Base-by-base conservation (phyloP, 352 stramenopile species). In the Globisporangium viniferum region DNA sequence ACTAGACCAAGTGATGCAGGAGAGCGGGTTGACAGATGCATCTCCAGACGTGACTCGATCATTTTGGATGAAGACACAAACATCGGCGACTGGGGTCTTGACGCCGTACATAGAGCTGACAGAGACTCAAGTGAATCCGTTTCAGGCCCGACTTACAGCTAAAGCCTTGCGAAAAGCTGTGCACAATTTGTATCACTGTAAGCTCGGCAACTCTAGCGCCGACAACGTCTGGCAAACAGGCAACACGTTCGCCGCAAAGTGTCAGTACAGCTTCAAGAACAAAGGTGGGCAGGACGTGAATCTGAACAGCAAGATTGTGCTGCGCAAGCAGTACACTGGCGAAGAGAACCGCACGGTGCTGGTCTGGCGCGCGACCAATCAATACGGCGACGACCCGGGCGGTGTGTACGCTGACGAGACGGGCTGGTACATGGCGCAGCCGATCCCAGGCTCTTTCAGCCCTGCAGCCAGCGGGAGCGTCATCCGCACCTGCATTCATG, bases 301-400 rank as follows among this genome's bases (percentile, higher is more conserved):
- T 29, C 15, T 71, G 12, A 66, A 49, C 6, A 22, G 48, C 46
- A 71, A 66, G 48, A 8, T 71, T 39, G 66, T 71, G 46, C 15
- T 71, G 49, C 49, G 49, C 22, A 57, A n/a, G n/a, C n/a, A 62
- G 33, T 41, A 41, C 9, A 14, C 9, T 1, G 35, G 14, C 35
- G 35, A 41, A 12, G 35, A 41, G 9, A 14, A 41, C 53, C 61
- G 67, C 51, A 44, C 69, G 35, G 67, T 72, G 36, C 18, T 69
- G 20, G 51, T 71, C 14, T 71, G 66, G 66, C 66, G 66, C 14
- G 36, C 60, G 22, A 48, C 33, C 10, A 71, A 12, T 20, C 39
- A 60, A 18, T 9, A 39, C 29, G 56, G 59, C 14, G 48, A 5
- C 3, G 55, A 62, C 3, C 39, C 29, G 7, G 20, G 8, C 4